phyloP scores from a whole-genome alignment of 1,284 basidiomycete genomes.

The Anthracocystis walkeri region DNA sequence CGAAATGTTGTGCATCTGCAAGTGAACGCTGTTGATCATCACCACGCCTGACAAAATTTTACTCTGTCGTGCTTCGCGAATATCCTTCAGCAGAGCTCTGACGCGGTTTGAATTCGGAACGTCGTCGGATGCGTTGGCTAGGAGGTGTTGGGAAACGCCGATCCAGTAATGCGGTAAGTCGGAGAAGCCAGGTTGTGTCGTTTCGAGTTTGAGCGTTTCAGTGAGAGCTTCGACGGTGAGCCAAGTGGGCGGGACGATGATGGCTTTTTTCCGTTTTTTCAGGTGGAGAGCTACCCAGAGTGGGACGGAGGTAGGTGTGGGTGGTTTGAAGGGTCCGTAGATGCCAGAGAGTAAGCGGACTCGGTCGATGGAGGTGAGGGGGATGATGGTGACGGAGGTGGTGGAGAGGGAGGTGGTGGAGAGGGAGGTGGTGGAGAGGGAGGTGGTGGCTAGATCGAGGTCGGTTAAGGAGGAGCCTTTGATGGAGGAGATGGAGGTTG shows the following conservation, averaged over 20 bases:
- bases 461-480: slow-evolving; percentile 25
- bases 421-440: slow-evolving; percentile 34
- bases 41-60: slow-evolving; percentile 86
- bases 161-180: slow-evolving; percentile 69
- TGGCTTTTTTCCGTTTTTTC: slow-evolving; percentile 92
- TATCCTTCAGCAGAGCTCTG: slow-evolving; percentile 86
- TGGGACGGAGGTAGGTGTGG: slow-evolving; percentile 83
- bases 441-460: slow-evolving; percentile 32
- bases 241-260: slow-evolving; percentile 90
- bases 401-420: slow-evolving; percentile 49
- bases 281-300: slow-evolving; percentile 95
- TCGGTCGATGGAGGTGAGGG: slow-evolving; percentile 60
- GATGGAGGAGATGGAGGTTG: slow-evolving; percentile 33
- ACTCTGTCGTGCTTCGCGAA: slow-evolving; percentile 91
- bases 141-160: slow-evolving; percentile 32
- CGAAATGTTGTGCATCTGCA: slow-evolving; percentile 71
- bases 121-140: slow-evolving; percentile 80
- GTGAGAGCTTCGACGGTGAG: slow-evolving; percentile 84
- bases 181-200: slow-evolving; percentile 62
- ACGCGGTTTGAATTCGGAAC: slow-evolving; percentile 83
- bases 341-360: slow-evolving; percentile 64
- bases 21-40: slow-evolving; percentile 72
- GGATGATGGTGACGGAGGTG: slow-evolving; percentile 59
- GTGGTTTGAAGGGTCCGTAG: slow-evolving; percentile 92
- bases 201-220: slow-evolving; percentile 70